These are phyloP conservation scores for Bryum argenteum DNA, from an alignment of 225 moss, liverwort and hornwort genomes.

Conservation along the genomic window DNA sequence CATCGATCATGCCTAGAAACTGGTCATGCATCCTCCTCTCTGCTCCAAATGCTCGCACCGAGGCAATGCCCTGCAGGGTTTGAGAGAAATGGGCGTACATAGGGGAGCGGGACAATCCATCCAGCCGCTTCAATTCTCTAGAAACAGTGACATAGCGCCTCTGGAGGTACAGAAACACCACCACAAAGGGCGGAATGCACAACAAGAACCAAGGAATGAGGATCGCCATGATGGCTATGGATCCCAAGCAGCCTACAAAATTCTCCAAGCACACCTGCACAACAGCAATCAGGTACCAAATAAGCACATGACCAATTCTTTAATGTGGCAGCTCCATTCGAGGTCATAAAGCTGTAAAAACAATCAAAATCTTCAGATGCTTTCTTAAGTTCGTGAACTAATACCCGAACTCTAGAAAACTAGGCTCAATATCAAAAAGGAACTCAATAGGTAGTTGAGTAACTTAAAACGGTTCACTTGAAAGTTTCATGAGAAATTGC, in stretches of 20 bases:
- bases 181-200: conserved; percentile 64
- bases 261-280: conserved; percentile 70
- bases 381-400: too few relatives aligned
- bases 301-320: neutral
- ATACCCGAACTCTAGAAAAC: too few relatives aligned
- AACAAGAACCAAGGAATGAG: conserved; percentile 87
- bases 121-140: conserved; percentile 86
- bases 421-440: too few relatives aligned
- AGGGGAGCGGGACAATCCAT: conserved; percentile 88
- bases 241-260: conserved; percentile 66
- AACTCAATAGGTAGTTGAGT: too few relatives aligned
- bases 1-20: conserved; percentile 74
- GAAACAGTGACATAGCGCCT: conserved; percentile 70
- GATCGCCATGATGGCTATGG: conserved; percentile 70
- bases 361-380: too few relatives aligned
- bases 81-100: conserved; percentile 88
- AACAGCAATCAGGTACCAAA: neutral
- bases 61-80: conserved; percentile 79
- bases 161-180: conserved; percentile 61
- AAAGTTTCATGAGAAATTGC: too few relatives aligned
- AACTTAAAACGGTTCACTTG: too few relatives aligned
- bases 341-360: too few relatives aligned
- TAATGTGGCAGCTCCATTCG: too few relatives aligned
- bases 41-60: conserved; percentile 78
- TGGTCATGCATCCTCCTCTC: conserved; percentile 70